Conservation (phyloP, 1,284 basidiomycete species). For the Cutaneotrichosporon dermatis region DNA sequence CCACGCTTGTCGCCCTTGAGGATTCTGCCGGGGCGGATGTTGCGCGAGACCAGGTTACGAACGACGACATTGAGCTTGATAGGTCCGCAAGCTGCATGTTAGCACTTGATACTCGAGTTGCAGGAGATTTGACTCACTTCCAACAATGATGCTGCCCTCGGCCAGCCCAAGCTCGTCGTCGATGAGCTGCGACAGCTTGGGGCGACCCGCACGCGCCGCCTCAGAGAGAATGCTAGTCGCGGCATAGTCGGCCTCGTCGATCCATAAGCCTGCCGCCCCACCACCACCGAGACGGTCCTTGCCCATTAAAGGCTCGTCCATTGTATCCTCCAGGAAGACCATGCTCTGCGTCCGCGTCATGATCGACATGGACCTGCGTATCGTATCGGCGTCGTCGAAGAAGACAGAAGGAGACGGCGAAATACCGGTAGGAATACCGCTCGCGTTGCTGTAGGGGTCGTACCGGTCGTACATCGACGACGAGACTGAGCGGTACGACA, state of each 20-base stretch:
- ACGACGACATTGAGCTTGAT: slow-evolving; percentile 66
- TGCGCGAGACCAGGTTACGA: slow-evolving; percentile 61
- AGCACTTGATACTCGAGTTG: too few species aligned
- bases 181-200: slow-evolving; percentile 64
- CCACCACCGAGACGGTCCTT: background rate
- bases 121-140: slow-evolving; percentile 45
- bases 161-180: slow-evolving; percentile 61
- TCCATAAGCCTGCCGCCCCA: slow-evolving; percentile 44
- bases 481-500: slow-evolving; percentile 29
- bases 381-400: slow-evolving; percentile 27
- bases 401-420: slow-evolving; percentile 30
- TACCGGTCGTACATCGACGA: slow-evolving; percentile 31
- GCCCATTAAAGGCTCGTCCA: slow-evolving; percentile 10
- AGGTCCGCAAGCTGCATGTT: slow-evolving; percentile 59
- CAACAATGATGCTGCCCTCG: slow-evolving; percentile 61
- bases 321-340: slow-evolving; percentile 38
- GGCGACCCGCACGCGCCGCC: slow-evolving; percentile 66
- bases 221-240: slow-evolving; percentile 67
- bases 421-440: slow-evolving; percentile 5
- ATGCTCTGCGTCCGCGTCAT: slow-evolving; percentile 37
- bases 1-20: slow-evolving; percentile 61
- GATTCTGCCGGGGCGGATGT: slow-evolving; percentile 59
- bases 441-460: slow-evolving; percentile 29
- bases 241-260: slow-evolving; percentile 63
- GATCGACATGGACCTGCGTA: slow-evolving; percentile 20